Base-by-base conservation (phyloP, 179 eudicot species). In the Heliamphora pulchella region DNA sequence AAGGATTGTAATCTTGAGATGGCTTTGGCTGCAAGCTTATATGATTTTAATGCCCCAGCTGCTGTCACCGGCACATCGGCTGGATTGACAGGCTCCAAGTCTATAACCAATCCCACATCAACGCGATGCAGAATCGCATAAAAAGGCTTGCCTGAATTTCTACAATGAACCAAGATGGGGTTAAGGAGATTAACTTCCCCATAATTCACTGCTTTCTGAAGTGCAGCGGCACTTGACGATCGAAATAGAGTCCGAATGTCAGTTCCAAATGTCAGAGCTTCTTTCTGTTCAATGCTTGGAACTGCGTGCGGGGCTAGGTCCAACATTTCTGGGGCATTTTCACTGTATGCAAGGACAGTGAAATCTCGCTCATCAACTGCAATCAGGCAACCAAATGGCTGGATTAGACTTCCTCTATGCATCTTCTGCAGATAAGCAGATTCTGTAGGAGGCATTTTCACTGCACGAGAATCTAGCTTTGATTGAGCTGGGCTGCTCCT, bases 331-430 rank as follows among this genome's bases (percentile, higher is more conserved):
- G 88, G 89, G 67, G 97, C 94, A 84, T 95, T 95, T 82, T 95
- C 95, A 76, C 98, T 93, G 79, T 87, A 93, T 0, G 91, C 98
- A 66, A 95, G 83, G 69, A 93, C 87, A 8, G 73, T 31, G 58
- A 95, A 89, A 63, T 71, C 86, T 66, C 84, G 85, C 66, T 89
- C 91, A 85, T 93, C 92, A 53, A 91, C 78, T 9, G 94, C 98
- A 78, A 93, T 91, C 87, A 93, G 44, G 83, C 97, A 93, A 76
- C 98, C 98, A 81, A 91, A 95, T 20, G 97, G 88, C 79, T 95
- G 98, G 17, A 91, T 76, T 18, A 88, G 89, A 76, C 90, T 84
- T 8, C 98, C 97, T 75, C 97, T 89, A 86, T 95, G 98, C 78
- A 93, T 92, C 83, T 91, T 89, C 75, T 82, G 89, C 41, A 93